phyloP scores from a whole-genome alignment of 495 filamentous ascomycete genomes.

The Penicillium diatomitis region DNA sequence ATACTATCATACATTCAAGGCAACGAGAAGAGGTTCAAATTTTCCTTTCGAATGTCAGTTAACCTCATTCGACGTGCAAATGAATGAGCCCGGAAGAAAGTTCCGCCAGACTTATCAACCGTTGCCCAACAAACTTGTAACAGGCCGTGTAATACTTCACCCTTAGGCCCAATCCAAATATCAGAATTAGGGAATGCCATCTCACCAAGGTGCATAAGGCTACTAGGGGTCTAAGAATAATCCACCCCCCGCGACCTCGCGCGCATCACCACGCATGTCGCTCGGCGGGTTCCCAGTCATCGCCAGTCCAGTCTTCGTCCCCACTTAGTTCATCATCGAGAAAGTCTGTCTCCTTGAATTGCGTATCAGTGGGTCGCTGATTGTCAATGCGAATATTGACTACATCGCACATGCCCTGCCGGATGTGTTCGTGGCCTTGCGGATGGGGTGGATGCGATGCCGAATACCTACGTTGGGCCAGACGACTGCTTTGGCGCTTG shows the following conservation, averaged over 20 bases:
- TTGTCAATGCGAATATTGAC: conserved; percentile 81
- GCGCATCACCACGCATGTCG: conserved; percentile 21
- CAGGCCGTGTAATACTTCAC: no score
- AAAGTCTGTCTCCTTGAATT: conserved; percentile 70
- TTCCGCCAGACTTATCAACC: no score
- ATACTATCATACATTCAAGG: no score
- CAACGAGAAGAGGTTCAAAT: no score
- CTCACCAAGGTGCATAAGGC: no score
- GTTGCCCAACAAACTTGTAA: no score
- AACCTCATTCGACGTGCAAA: no score
- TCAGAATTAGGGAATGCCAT: neutral
- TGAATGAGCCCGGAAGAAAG: no score
- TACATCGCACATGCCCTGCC: conserved; percentile 71
- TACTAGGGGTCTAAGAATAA: no score
- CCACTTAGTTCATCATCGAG: conserved; percentile 59
- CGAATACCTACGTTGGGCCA: conserved; percentile 23
- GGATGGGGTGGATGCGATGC: neutral
- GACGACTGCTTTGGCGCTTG: conserved; percentile 33
- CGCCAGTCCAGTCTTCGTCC: conserved; percentile 72
- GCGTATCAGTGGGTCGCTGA: conserved; percentile 63
- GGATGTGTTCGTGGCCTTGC: conserved; percentile 7
- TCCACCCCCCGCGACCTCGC: no score
- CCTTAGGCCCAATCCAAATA: no score
- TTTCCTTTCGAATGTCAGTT: no score
- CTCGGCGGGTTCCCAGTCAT: conserved; percentile 18